Evolutionary conservation across 2,329 filamentous ascomycete species (phyloP).

Genomic region (Elsinoe fawcettii): DNA sequence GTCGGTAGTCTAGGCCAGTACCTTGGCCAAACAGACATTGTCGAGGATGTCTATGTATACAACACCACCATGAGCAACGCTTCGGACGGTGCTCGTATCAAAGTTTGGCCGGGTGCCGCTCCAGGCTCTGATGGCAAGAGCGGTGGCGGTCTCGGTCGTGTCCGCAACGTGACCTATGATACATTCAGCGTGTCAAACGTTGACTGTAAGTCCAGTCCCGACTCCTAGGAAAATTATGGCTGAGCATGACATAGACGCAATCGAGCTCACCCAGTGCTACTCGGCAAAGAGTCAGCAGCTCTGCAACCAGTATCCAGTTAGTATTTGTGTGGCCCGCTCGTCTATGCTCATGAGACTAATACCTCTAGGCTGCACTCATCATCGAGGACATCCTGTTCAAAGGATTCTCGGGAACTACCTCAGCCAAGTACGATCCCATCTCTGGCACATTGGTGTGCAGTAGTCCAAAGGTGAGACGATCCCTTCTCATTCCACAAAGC

Average conservation of each 20-base stretch:
- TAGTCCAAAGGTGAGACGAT: conserved; percentile 34
- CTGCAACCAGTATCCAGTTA: conserved; percentile 48
- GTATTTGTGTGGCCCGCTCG: neutral
- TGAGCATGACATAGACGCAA: conserved; percentile 39
- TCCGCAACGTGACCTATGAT: conserved; percentile 61
- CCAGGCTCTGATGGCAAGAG: conserved; percentile 57
- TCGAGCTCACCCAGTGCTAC: conserved; percentile 58
- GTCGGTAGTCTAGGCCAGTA: conserved; percentile 68
- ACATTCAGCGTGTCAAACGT: conserved; percentile 54
- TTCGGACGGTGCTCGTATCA: conserved; percentile 61
- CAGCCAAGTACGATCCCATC: conserved; percentile 35
- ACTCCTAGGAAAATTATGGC: no score
- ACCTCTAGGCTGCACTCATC: conserved; percentile 39
- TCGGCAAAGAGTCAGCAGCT: conserved; percentile 54
- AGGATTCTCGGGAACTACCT: conserved; percentile 50
- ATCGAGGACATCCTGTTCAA: conserved; percentile 51
- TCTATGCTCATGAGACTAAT: neutral
- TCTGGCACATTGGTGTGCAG: conserved; percentile 39
- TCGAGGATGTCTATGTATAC: conserved; percentile 53
- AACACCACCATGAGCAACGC: conserved; percentile 34
- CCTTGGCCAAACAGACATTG: conserved; percentile 54
- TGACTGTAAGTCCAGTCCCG: conserved; percentile 35
- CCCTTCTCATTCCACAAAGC: neutral
- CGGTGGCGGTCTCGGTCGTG: conserved; percentile 55
- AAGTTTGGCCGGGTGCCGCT: conserved; percentile 61